Percentiles rank a stretch among this genome's conserved stretches.
Evolutionary conservation across 176 grass and related monocot species (phyloP).

Genomic region (Oryza rufipogon): DNA sequence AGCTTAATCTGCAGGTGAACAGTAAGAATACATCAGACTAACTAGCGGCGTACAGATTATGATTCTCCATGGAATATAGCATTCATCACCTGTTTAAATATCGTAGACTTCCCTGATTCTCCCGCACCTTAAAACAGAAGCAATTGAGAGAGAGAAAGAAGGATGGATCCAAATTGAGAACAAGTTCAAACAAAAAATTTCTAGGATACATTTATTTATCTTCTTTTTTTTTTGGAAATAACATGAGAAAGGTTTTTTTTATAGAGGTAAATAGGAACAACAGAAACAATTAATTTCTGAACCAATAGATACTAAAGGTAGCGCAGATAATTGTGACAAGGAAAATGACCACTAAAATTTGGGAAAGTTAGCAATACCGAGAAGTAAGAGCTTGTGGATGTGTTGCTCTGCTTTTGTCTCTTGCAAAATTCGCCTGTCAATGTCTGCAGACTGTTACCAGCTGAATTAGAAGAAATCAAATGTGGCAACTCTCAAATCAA

Average conservation of each 20-base stretch:
- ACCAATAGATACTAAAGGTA: not conserved
- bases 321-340: not conserved
- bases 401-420: conserved; percentile 95
- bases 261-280: not conserved
- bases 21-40: conserved; percentile 21
- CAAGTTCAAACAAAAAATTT: not conserved
- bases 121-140: conserved; percentile 71
- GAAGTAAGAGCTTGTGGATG: conserved; percentile 91
- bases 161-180: not conserved
- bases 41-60: not conserved
- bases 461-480: conserved; percentile 28
- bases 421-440: conserved; percentile 78
- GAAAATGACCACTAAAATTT: not conserved
- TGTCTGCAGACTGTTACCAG: conserved; percentile 66
- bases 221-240: conserved; percentile 18
- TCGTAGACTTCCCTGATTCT: conserved; percentile 97
- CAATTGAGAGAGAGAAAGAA: not conserved
- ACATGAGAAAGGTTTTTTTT: conserved; percentile 14
- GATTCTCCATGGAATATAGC: conserved; percentile 34
- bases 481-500: not conserved
- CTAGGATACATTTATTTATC: not conserved
- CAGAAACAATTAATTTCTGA: not conserved
- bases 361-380: conserved; percentile 56
- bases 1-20: conserved; percentile 80
- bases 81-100: conserved; percentile 87